Evolutionary conservation across 2,329 filamentous ascomycete genomes (phyloP).

Genomic region (Alternaria metachromatica): DNA sequence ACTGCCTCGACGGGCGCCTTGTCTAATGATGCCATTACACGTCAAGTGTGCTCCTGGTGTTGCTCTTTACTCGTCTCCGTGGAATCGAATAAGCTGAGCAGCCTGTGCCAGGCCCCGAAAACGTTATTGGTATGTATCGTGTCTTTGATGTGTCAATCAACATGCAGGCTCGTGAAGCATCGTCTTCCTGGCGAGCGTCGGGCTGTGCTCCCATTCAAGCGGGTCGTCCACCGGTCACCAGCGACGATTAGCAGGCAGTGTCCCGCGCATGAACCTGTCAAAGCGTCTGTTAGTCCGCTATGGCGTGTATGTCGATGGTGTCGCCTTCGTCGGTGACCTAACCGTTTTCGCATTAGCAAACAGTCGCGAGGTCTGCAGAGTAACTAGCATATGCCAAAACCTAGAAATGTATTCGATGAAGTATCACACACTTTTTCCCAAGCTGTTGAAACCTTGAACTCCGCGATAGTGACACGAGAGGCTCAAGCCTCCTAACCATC

Average conservation of each 20-base stretch:
- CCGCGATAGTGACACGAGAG: no score
- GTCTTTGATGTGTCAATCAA: background rate
- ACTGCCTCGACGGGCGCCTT: background rate
- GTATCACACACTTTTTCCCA: background rate
- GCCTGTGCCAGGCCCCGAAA: background rate
- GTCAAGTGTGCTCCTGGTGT: background rate
- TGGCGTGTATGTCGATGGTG: fast-evolving
- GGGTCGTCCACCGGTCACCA: background rate
- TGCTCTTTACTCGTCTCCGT: background rate
- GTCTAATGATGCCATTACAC: no score
- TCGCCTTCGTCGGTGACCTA: background rate
- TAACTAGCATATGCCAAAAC: background rate
- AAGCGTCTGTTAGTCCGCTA: background rate
- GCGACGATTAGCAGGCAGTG: background rate
- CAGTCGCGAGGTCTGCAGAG: background rate
- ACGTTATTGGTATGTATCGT: background rate
- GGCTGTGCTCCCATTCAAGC: background rate
- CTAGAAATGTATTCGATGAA: background rate
- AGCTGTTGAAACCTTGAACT: background rate
- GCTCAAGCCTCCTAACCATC: constrained; percentile 36
- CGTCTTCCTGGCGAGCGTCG: background rate
- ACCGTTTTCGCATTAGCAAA: background rate
- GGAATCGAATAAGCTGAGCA: background rate
- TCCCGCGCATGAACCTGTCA: background rate
- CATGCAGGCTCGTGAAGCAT: no score